A percentile compares a stretch with the other conserved stretches of the same genome.
Conservation (phyloP, 495 filamentous ascomycete genomes). For the Penicillium parvum region DNA sequence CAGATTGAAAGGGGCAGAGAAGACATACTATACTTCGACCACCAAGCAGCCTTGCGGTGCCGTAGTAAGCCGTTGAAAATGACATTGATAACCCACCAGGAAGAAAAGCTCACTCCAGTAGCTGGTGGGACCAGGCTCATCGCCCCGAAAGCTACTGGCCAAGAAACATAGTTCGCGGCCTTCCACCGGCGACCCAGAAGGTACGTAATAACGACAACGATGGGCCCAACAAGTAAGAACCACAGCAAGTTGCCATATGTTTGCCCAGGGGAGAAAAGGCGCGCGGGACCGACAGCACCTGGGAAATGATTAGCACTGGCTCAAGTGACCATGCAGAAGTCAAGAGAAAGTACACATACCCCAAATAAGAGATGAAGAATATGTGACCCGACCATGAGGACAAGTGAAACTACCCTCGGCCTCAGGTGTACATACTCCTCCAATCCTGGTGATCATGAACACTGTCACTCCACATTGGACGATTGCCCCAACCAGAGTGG, state of each 20-base stretch:
- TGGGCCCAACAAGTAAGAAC: slow-evolving; percentile 60
- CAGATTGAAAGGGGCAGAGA: slow-evolving; percentile 37
- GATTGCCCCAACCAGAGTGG: slow-evolving; percentile 61
- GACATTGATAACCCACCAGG: slow-evolving; percentile 62
- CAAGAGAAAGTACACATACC: slow-evolving; percentile 32
- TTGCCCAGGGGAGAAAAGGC: slow-evolving; percentile 64
- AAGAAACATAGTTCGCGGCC: slow-evolving; percentile 52
- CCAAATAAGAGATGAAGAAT: slow-evolving; percentile 67
- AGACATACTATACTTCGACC: slow-evolving; percentile 51
- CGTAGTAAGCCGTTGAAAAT: slow-evolving; percentile 60
- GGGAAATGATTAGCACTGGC: background rate
- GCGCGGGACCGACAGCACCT: slow-evolving; percentile 58
- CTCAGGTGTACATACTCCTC: slow-evolving; percentile 55
- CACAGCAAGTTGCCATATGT: slow-evolving; percentile 61
- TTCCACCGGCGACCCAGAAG: slow-evolving; percentile 51
- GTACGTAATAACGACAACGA: slow-evolving; percentile 54
- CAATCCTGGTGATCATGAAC: slow-evolving; percentile 58
- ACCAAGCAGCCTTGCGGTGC: slow-evolving; percentile 58
- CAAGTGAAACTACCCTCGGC: slow-evolving; percentile 64
- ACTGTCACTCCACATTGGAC: slow-evolving; percentile 63
- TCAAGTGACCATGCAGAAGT: background rate
- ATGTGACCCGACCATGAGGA: slow-evolving; percentile 64
- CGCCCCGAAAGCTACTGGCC: slow-evolving; percentile 66
- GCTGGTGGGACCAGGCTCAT: slow-evolving; percentile 61
- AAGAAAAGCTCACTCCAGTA: slow-evolving; percentile 64